Percentiles rank a stretch among this genome's conserved stretches.
Evolutionary conservation across 345 rosid species (phyloP).

Genomic region (Melastoma malabathricum): DNA sequence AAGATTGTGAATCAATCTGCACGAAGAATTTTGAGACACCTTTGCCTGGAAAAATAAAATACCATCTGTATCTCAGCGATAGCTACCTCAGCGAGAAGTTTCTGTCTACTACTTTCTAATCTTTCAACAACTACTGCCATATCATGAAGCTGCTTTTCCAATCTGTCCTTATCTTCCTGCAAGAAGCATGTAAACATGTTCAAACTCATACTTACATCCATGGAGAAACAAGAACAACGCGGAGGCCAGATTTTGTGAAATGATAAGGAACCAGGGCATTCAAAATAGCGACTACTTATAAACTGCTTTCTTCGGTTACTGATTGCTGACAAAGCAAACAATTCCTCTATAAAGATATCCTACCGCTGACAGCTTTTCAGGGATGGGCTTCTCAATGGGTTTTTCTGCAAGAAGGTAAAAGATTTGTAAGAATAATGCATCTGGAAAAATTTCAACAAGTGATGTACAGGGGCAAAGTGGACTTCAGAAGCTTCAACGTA

Average conservation of each 20-base stretch:
- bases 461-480: background rate
- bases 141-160: conserved; percentile 88
- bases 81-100: conserved; percentile 80
- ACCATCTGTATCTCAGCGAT: conserved; percentile 1
- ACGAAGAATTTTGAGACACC: conserved; percentile 5
- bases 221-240: background rate
- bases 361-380: too few species aligned
- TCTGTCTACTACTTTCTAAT: conserved; percentile 85
- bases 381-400: too few species aligned
- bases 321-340: background rate
- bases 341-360: too few species aligned
- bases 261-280: background rate
- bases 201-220: background rate
- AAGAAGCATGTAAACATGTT: conserved; percentile 5
- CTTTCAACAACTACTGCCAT: conserved; percentile 92
- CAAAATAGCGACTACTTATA: background rate
- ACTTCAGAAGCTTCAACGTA: background rate
- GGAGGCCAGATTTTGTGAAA: background rate
- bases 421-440: background rate
- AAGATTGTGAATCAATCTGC: conserved; percentile 93
- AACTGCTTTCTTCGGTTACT: background rate
- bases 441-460: background rate
- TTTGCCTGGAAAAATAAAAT: conserved; percentile 3
- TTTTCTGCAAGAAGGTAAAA: background rate
- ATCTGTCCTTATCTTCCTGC: conserved; percentile 76